Base-by-base conservation (phyloP, 2,329 filamentous ascomycete genomes). In the Alternaria atra region DNA sequence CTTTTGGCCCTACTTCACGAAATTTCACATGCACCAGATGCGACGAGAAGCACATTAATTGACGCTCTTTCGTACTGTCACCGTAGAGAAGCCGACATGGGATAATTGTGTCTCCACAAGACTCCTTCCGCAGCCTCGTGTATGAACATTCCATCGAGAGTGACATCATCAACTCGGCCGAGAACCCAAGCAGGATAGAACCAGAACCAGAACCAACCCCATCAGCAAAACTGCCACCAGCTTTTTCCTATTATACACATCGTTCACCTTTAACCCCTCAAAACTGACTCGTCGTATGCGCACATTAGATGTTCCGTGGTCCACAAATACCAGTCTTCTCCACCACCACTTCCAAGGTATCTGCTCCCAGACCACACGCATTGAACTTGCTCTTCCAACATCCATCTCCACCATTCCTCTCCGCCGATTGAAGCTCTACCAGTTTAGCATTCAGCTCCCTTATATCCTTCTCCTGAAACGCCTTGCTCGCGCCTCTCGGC, bases 301-400 rank as follows among this genome's bases (percentile, higher is more conserved):
- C 32, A 50, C 17, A 25, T 68, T 57, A 76, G 15, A 74, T 12
- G 46, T 76, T 75, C 57, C 73, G 65, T 17, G 73, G 71, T n/a
- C 74, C 74, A 43, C 62, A 69, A 13, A 77, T 35, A 1, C 59
- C 42, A 6, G 65, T 64, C 47, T 43, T 61, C 46, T 69, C 65
- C 15, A 74, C 71, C 23, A 67, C 35, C 54, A 77, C 9, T 65
- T 74, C 68, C 43, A 69, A 73, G 12, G 43, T 66, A 12, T 64
- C 63, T 1, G 64, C 67, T 3, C 63, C 67, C 2, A 59, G 13
- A 3, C 70, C 72, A 43, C 51, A 39, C 0, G 62, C 70, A 37
- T 71, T 66, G 59, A 76, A 74, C 39, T 60, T 34, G 39, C 68
- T 72, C 13, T 55, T 58, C 73, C 73, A 76, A 34, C 35, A 73